phyloP scores from a whole-genome alignment of 805 yeast genomes.

The Cyberlindnera mrakii region DNA sequence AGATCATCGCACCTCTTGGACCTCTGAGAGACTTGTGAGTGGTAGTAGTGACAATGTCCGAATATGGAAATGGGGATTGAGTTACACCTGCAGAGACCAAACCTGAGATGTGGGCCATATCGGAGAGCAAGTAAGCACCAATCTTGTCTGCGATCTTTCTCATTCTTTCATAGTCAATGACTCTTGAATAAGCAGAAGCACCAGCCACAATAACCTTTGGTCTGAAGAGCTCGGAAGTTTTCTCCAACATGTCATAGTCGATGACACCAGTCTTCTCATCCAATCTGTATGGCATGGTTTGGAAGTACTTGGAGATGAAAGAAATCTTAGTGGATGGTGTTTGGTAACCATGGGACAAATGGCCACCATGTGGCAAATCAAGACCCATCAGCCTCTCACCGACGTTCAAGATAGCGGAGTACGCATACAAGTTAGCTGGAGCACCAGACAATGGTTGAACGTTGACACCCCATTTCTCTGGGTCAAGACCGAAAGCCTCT shows the following conservation, averaged over 20 bases:
- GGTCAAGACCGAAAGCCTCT: slow-evolving; percentile 68
- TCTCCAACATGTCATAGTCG: slow-evolving; percentile 83
- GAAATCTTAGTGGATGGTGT: slow-evolving; percentile 86
- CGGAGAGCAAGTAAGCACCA: slow-evolving; percentile 88
- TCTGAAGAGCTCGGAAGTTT: slow-evolving; percentile 79
- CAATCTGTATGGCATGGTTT: slow-evolving; percentile 95
- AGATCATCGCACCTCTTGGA: slow-evolving; percentile 98
- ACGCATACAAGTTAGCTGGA: slow-evolving; percentile 92
- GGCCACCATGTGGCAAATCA: slow-evolving; percentile 98
- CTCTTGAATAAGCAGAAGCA: slow-evolving; percentile 91
- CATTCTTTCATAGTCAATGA: slow-evolving; percentile 87
- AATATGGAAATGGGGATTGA: slow-evolving; percentile 86
- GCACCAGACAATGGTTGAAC: slow-evolving; percentile 95
- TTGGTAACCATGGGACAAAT: slow-evolving; percentile 95
- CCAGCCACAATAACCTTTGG: slow-evolving; percentile 96
- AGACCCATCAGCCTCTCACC: slow-evolving; percentile 96
- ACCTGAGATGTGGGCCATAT: slow-evolving; percentile 98
- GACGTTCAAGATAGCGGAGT: slow-evolving; percentile 81
- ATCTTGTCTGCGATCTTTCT: slow-evolving; percentile 85
- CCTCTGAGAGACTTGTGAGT: slow-evolving; percentile 98
- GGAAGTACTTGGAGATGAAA: slow-evolving; percentile 87
- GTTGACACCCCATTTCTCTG: slow-evolving; percentile 93
- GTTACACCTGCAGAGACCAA: slow-evolving; percentile 91
- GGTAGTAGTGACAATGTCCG: slow-evolving; percentile 96
- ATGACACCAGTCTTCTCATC: slow-evolving; percentile 82